Evolutionary conservation across 345 rosid species (phyloP).

Genomic region (Reutealis trisperma): DNA sequence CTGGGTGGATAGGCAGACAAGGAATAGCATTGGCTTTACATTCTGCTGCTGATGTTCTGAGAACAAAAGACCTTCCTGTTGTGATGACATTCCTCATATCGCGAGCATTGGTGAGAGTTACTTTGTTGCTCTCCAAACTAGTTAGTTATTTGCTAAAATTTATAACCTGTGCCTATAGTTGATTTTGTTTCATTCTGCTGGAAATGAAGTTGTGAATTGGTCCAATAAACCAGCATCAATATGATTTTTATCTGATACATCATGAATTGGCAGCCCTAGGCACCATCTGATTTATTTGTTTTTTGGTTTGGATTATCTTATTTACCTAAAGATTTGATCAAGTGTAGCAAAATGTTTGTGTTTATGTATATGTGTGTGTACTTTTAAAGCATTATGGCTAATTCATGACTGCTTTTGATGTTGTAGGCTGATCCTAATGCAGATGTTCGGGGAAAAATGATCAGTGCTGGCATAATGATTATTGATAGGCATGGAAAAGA

Average conservation of each 20-base stretch:
- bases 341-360: background rate
- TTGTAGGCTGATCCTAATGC: slow-evolving; percentile 92
- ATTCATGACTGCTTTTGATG: slow-evolving; percentile 11
- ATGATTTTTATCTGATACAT: background rate
- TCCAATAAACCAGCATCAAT: background rate
- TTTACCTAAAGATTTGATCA: background rate
- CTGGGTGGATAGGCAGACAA: slow-evolving; percentile 93
- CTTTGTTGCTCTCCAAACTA: slow-evolving; percentile 6
- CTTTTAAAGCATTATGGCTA: background rate
- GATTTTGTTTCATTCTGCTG: background rate
- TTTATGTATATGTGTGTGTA: background rate
- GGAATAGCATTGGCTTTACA: slow-evolving; percentile 88
- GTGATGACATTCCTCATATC: slow-evolving; percentile 96
- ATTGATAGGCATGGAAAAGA: slow-evolving; percentile 92
- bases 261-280: background rate
- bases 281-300: background rate
- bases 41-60: slow-evolving; percentile 88
- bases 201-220: background rate
- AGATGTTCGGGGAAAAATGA: slow-evolving; percentile 99
- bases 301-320: background rate
- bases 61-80: slow-evolving; percentile 94
- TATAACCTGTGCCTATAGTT: no score
- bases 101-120: slow-evolving; percentile 74
- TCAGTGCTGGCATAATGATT: slow-evolving; percentile 90
- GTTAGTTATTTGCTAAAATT: background rate